These are phyloP conservation scores for Linum lewisii DNA, from an alignment of 345 rosid genomes.

Conservation along the genomic window DNA sequence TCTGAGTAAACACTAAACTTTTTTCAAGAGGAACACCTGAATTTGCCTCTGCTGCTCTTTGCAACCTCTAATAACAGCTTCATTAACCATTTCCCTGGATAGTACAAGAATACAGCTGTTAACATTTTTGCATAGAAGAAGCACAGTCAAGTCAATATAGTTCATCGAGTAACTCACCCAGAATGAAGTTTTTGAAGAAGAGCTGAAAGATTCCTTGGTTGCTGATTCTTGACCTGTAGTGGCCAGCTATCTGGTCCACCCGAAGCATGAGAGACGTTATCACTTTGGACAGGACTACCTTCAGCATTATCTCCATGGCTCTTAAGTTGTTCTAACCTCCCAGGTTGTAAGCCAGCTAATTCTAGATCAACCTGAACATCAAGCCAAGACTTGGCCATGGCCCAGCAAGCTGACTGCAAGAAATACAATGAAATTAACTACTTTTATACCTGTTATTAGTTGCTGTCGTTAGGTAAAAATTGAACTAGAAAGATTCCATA, in stretches of 20 bases:
- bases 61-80: conserved; percentile 78
- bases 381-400: conserved; percentile 97
- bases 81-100: conserved; percentile 77
- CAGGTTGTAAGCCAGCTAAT: conserved; percentile 58
- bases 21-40: conserved; percentile 39
- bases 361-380: conserved; percentile 90
- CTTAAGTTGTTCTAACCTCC: conserved; percentile 54
- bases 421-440: background rate
- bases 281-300: conserved; percentile 51
- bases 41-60: conserved; percentile 96
- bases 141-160: conserved; percentile 4
- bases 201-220: conserved; percentile 75
- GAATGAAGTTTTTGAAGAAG: conserved; percentile 98
- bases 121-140: background rate
- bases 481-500: no score
- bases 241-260: conserved; percentile 87
- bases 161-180: conserved; percentile 34
- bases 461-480: no score
- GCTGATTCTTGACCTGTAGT: conserved; percentile 76
- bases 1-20: background rate
- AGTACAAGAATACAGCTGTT: conserved; percentile 6
- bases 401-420: conserved; percentile 97
- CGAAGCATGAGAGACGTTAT: conserved; percentile 34
- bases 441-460: no score
- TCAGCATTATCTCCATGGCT: conserved; percentile 41